A percentile compares a stretch with the other conserved stretches of the same genome.
Evolutionary conservation across 2,329 filamentous ascomycete species (phyloP).

Genomic region (Phyllachora maydis): DNA sequence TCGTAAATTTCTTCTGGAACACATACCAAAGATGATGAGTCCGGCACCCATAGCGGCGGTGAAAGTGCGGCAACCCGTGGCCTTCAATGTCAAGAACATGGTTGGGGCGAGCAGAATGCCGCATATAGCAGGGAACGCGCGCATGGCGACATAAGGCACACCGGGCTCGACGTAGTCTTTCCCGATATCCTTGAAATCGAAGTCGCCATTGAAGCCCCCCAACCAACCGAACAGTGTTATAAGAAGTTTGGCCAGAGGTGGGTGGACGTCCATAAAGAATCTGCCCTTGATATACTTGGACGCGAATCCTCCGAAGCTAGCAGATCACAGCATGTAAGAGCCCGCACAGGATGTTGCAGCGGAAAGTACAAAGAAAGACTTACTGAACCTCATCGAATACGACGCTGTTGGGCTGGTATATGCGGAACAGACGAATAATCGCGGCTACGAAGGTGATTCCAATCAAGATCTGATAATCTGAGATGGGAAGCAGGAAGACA

Average conservation of each 20-base stretch:
- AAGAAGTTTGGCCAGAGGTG: constrained; percentile 86
- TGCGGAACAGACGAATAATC: constrained; percentile 74
- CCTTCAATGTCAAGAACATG: constrained; percentile 90
- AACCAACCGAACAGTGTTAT: constrained; percentile 90
- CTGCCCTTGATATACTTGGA: constrained; percentile 98
- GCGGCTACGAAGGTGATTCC: constrained; percentile 56
- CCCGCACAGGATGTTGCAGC: no score
- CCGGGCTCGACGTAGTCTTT: constrained; percentile 92
- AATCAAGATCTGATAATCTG: constrained; percentile 63
- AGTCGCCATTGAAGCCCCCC: constrained; percentile 84
- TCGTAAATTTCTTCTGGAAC: no score
- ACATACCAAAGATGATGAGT: constrained; percentile 69
- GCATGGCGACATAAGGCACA: constrained; percentile 96
- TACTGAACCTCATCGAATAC: constrained; percentile 99
- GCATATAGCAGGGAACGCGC: constrained; percentile 73
- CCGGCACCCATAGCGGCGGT: constrained; percentile 69
- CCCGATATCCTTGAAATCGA: constrained; percentile 99
- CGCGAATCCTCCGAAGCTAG: constrained; percentile 89
- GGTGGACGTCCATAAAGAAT: constrained; percentile 99
- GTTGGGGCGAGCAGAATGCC: constrained; percentile 76
- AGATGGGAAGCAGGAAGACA: constrained; percentile 65
- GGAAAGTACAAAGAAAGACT: no score
- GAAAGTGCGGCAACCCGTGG: constrained; percentile 68
- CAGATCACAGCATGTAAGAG: constrained; percentile 5
- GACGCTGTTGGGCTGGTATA: constrained; percentile 89